A percentile compares a stretch with the other conserved stretches of the same genome.
Evolutionary conservation across 306 rosid species (phyloP).

Genomic region (Purshia tridentata): DNA sequence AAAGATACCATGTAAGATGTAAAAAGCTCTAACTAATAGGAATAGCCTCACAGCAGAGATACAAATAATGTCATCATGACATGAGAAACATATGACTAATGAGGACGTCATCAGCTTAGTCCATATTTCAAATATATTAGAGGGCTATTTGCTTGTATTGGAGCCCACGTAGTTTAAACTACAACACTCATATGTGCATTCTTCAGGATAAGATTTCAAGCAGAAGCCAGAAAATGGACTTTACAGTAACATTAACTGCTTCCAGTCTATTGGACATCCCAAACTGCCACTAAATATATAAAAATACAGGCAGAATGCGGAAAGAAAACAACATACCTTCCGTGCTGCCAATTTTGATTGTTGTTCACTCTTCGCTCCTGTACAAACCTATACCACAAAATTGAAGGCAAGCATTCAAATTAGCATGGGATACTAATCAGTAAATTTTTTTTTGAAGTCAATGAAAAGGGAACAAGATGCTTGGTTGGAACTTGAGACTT

Average conservation of each 20-base stretch:
- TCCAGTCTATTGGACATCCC: not conserved
- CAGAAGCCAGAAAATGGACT: not conserved
- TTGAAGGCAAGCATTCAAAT: constrained; percentile 1
- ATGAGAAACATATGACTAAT: not conserved
- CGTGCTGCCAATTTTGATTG: constrained; percentile 96
- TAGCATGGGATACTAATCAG: not conserved
- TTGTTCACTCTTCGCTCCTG: constrained; percentile 92
- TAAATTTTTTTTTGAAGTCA: not conserved
- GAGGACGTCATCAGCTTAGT: not conserved
- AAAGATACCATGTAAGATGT: constrained; percentile 20
- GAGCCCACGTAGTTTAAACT: not conserved
- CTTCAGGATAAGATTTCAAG: not conserved
- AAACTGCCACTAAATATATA: not conserved
- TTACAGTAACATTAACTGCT: not conserved
- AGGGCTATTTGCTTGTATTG: not conserved
- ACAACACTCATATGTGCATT: not conserved
- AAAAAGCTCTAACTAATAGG: not conserved
- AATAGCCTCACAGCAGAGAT: not conserved
- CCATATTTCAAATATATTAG: not conserved
- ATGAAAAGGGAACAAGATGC: not conserved
- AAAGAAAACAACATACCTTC: constrained; percentile 50
- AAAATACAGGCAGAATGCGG: not conserved
- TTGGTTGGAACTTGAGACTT: constrained; percentile 23
- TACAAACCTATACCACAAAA: constrained; percentile 68
- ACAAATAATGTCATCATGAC: not conserved